Conservation (phyloP, 495 filamentous ascomycete species). For the Neurospora tetraspora region DNA sequence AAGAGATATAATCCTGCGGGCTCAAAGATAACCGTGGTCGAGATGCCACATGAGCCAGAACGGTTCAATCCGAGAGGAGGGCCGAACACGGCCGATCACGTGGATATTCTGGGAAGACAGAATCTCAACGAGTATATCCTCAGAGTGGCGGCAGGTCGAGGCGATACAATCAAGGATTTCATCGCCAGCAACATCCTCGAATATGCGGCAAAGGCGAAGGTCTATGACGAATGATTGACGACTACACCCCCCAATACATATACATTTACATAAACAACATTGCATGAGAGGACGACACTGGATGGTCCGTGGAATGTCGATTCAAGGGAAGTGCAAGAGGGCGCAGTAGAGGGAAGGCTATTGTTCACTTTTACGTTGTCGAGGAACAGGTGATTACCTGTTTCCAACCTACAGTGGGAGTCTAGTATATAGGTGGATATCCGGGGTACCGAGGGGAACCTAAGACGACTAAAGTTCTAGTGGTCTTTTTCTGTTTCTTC, state of each 20-base stretch:
- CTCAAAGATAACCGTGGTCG: conserved; percentile 69
- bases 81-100: conserved; percentile 93
- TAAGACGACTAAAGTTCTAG: background rate
- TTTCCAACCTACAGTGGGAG: background rate
- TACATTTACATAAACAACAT: background rate
- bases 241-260: background rate
- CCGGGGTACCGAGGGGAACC: background rate
- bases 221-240: conserved; percentile 36
- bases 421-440: background rate
- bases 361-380: background rate
- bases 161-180: conserved; percentile 66
- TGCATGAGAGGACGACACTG: background rate
- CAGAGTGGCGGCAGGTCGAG: conserved; percentile 78
- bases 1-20: conserved; percentile 87
- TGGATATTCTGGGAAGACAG: conserved; percentile 85
- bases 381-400: background rate
- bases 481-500: background rate
- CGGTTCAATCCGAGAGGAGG: conserved; percentile 84
- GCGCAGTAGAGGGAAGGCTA: background rate
- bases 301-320: background rate
- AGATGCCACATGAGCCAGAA: conserved; percentile 96
- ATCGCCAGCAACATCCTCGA: conserved; percentile 69
- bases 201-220: conserved; percentile 70
- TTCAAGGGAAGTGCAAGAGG: background rate
- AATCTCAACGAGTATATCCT: conserved; percentile 87